A percentile compares a stretch with the other conserved stretches of the same genome.
phyloP scores from a whole-genome alignment of 2,329 filamentous ascomycete species.

The Karstenula rhodostoma region DNA sequence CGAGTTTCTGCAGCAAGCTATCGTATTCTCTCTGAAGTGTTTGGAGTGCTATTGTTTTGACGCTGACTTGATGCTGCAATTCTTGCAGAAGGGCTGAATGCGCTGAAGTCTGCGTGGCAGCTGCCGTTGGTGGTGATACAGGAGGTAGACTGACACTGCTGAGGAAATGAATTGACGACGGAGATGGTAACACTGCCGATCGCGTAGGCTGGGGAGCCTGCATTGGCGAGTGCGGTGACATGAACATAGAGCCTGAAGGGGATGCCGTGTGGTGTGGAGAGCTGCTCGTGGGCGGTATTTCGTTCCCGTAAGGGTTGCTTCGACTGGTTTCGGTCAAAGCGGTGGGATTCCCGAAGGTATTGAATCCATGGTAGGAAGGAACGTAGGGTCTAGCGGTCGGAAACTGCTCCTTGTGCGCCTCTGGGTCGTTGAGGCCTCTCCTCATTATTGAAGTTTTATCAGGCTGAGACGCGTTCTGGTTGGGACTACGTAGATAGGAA shows the following conservation, averaged over 20 bases:
- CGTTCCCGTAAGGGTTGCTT: constrained; percentile 28
- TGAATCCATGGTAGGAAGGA: constrained; percentile 22
- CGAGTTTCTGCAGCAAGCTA: constrained; percentile 60
- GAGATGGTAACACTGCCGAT: constrained; percentile 39
- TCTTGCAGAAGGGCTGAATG: constrained; percentile 55
- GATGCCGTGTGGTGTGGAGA: constrained; percentile 40
- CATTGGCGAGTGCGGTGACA: constrained; percentile 37
- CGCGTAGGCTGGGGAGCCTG: constrained; percentile 33
- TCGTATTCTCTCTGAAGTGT: constrained; percentile 64
- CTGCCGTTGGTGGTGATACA: constrained; percentile 34
- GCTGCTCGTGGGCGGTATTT: constrained; percentile 22
- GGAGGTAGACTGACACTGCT: constrained; percentile 30
- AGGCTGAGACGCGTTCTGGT: constrained; percentile 23
- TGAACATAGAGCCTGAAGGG: constrained; percentile 57
- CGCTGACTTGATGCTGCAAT: constrained; percentile 63
- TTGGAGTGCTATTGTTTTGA: constrained; percentile 62
- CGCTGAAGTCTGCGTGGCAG: constrained; percentile 36
- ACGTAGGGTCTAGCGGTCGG: constrained; percentile 27
- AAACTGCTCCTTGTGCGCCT: constrained; percentile 33
- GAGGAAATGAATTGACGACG: constrained; percentile 39
- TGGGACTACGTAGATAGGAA: constrained; percentile 20
- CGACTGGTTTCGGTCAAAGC: constrained; percentile 28
- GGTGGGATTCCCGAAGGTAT: constrained; percentile 22
- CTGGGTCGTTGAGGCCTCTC: constrained; percentile 32
- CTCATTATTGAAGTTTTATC: constrained; percentile 31